Evolutionary conservation across 805 yeast genomes (phyloP).

Genomic region (Suhomyces sp.): DNA sequence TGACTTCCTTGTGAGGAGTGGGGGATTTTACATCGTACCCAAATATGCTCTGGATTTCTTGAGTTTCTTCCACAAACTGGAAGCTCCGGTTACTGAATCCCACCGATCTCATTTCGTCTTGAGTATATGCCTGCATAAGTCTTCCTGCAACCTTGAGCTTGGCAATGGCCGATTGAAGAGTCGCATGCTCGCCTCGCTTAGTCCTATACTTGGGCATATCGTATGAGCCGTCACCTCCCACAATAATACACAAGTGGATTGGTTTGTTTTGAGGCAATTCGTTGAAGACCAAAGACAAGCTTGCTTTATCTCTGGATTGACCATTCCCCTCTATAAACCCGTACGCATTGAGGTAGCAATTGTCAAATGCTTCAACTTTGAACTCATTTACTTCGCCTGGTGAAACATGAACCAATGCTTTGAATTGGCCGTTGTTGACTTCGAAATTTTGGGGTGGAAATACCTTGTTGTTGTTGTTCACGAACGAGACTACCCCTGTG

Average conservation of each 20-base stretch:
- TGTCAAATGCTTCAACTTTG: constrained; percentile 47
- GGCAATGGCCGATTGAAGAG: constrained; percentile 63
- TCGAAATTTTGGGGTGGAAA: constrained; percentile 75
- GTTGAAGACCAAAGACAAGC: constrained; percentile 24
- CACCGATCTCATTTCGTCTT: constrained; percentile 78
- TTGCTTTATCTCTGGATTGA: constrained; percentile 20
- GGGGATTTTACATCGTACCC: constrained; percentile 48
- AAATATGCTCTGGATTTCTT: constrained; percentile 24
- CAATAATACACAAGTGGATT: constrained; percentile 71
- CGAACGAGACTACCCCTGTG: constrained; percentile 30
- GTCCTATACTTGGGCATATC: constrained; percentile 61
- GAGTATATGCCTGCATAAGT: constrained; percentile 87
- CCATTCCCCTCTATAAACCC: constrained; percentile 24
- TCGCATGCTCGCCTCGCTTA: constrained; percentile 56
- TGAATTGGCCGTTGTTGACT: constrained; percentile 66
- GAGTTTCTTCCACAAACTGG: constrained; percentile 61
- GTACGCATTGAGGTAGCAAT: constrained; percentile 19
- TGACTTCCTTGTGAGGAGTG: constrained; percentile 56
- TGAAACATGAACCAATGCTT: constrained; percentile 66
- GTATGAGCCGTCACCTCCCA: constrained; percentile 68
- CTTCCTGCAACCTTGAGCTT: constrained; percentile 81
- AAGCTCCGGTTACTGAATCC: constrained; percentile 80
- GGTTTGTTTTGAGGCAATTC: constrained; percentile 69
- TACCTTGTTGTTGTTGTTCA: constrained; percentile 31
- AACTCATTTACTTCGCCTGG: constrained; percentile 61